Evolutionary conservation across 1,284 basidiomycete species (phyloP), one percentile per base, ranked within the genome.

Genomic region (Rhodotorula sp.): DNA sequence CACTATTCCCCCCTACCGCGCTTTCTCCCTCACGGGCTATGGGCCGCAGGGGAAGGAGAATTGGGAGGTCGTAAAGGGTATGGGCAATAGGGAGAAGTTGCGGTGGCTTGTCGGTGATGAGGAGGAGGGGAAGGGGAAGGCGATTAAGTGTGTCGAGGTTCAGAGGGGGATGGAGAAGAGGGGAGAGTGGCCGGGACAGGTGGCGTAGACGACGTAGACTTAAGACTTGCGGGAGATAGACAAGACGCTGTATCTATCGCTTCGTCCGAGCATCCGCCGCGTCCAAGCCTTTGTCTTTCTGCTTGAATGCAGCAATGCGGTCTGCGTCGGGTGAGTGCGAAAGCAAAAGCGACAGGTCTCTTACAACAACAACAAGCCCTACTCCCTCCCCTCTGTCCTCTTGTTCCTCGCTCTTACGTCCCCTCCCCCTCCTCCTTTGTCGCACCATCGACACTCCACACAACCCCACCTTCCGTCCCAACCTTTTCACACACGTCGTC

Each of bases 21-120:
- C 69, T 5, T 62, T 73, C 44, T 69, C 72, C 0, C 56, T 73
- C 5, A 59, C 67, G 6, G 72, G 72, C 1, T 73, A 67, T 62
- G 58, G 53, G 5, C 9, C 30, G 24, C 52, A 65, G 26, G 72
- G 71, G 20, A 40, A 44, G 24, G 28, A 28, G 52, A 73, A 73
- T 40, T 66, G 52, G 58, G 71, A 53, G 30, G 50, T 70, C 26
- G 66, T 67, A 16, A 40, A 64, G 51, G 34, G 20, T 18, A 53
- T 73, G 58, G 53, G 44, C 26, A 44, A 47, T 55, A 55, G 59
- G 60, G 66, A 73, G 59, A 65, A 67, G 59, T 48, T 64, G 16
- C 20, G 37, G 37, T 73, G 66, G 66, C 34, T 73, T 16, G 58
- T 68, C 16, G 68, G 58, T 9, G 66, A 64, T 54, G 59, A 60